A percentile compares a stretch with the other conserved stretches of the same genome.
Conservation (phyloP, 2,329 filamentous ascomycete genomes). For the Sordariomycetes sp. region DNA sequence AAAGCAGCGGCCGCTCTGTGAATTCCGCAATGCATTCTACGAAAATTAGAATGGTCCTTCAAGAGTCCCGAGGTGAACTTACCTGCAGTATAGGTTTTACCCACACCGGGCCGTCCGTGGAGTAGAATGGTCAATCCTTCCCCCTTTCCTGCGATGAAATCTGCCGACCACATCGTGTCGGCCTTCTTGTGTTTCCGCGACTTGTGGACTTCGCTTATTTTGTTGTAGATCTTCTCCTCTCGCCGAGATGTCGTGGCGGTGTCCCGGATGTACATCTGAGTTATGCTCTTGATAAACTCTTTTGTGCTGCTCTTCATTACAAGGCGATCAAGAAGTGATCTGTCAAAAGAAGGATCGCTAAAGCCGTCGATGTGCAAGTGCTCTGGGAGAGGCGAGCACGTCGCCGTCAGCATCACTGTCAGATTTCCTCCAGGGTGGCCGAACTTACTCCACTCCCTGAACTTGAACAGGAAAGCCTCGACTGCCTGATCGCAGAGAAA, state of each 20-base stretch:
- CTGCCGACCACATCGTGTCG: conserved; percentile 9
- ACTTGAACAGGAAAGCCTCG: conserved; percentile 10
- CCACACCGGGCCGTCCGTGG: conserved; percentile 13
- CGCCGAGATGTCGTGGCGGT: not conserved
- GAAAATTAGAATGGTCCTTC: not conserved
- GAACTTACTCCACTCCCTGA: conserved; percentile 8
- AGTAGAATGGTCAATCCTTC: conserved; percentile 13
- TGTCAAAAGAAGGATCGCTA: conserved; percentile 13
- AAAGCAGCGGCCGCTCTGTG: conserved; percentile 7
- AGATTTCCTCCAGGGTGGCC: too few species aligned
- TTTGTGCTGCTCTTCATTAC: conserved; percentile 17
- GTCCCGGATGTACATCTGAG: conserved; percentile 10
- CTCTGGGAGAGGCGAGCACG: conserved; percentile 8
- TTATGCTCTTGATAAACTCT: conserved; percentile 16
- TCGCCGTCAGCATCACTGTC: not conserved
- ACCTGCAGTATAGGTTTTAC: conserved; percentile 20
- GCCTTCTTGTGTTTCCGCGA: conserved; percentile 4
- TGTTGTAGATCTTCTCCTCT: not conserved
- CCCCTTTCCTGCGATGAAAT: conserved; percentile 15
- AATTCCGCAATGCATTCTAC: conserved; percentile 22
- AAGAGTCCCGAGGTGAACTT: not conserved
- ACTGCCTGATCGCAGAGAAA: conserved; percentile 8
- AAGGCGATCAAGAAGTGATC: conserved; percentile 16
- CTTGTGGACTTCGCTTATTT: not conserved
- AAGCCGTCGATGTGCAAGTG: conserved; percentile 13